A percentile compares a stretch with the other conserved stretches of the same genome.
These are phyloP conservation scores for Penicillium odoratum DNA, from an alignment of 495 filamentous ascomycete genomes.

Conservation along the genomic window DNA sequence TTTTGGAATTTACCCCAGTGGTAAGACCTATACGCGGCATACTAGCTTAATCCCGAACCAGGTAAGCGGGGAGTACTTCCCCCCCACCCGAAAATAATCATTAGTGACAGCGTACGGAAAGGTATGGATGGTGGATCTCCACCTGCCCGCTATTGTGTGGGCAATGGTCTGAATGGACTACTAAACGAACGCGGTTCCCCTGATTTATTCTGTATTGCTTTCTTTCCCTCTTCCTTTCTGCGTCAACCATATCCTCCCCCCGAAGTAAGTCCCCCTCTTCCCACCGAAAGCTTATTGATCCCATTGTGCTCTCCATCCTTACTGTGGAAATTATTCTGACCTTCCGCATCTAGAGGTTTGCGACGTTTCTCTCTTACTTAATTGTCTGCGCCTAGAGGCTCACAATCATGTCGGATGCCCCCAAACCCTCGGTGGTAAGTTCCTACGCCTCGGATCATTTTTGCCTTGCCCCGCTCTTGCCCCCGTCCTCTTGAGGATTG, in stretches of 20 bases:
- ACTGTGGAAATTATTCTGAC: constrained; percentile 1
- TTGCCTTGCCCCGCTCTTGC: background rate
- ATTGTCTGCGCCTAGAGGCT: constrained; percentile 7
- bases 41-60: background rate
- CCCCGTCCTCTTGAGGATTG: background rate
- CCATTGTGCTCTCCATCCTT: background rate
- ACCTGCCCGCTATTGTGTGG: constrained; percentile 5
- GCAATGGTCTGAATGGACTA: constrained; percentile 10
- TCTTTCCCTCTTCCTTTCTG: constrained; percentile 11
- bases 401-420: constrained; percentile 67
- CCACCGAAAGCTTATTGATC: constrained; percentile 16
- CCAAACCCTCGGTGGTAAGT: constrained; percentile 66
- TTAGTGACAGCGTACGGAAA: constrained; percentile 1
- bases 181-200: constrained; percentile 10
- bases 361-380: constrained; percentile 1
- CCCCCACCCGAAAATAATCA: background rate
- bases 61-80: background rate
- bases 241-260: constrained; percentile 6
- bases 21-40: background rate
- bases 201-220: background rate
- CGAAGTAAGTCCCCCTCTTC: constrained; percentile 1
- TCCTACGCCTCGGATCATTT: background rate
- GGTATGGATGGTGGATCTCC: constrained; percentile 3
- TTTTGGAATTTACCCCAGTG: background rate
- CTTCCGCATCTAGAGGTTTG: constrained; percentile 4